phyloP scores from a whole-genome alignment of 2,329 filamentous ascomycete genomes.

The Sclerotinia sclerotiorum region DNA sequence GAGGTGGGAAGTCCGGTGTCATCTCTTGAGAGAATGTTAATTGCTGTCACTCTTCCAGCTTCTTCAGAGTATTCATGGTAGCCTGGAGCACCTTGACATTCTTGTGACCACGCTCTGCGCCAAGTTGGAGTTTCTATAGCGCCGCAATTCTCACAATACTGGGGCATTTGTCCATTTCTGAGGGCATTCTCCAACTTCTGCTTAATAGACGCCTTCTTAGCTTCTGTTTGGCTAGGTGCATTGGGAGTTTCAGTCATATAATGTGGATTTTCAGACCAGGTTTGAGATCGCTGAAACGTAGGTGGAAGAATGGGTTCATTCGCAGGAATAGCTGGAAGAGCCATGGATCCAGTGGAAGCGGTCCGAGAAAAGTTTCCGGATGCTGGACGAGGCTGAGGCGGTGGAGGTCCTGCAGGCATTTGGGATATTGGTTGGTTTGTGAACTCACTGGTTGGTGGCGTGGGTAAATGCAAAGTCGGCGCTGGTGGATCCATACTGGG shows the following conservation, averaged over 20 bases:
- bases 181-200: slow-evolving; percentile 64
- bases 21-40: slow-evolving; percentile 66
- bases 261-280: slow-evolving; percentile 48
- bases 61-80: slow-evolving; percentile 71
- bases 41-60: slow-evolving; percentile 70
- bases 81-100: slow-evolving; percentile 66
- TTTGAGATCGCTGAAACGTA: slow-evolving; percentile 45
- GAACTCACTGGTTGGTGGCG: slow-evolving; percentile 17
- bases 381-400: slow-evolving; percentile 45
- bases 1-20: slow-evolving; percentile 60
- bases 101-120: slow-evolving; percentile 87
- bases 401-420: slow-evolving; percentile 25
- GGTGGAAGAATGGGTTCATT: slow-evolving; percentile 53
- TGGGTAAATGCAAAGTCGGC: slow-evolving; percentile 19
- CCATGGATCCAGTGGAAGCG: slow-evolving; percentile 38
- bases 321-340: slow-evolving; percentile 44
- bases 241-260: slow-evolving; percentile 41
- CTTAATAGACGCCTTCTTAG: slow-evolving; percentile 42
- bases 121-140: slow-evolving; percentile 95
- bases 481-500: slow-evolving; percentile 11
- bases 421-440: slow-evolving; percentile 23
- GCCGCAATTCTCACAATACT: slow-evolving; percentile 89
- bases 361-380: slow-evolving; percentile 41
- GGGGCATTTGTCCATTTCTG: slow-evolving; percentile 77
- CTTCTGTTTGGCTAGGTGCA: slow-evolving; percentile 23